Evolutionary conservation across 495 filamentous ascomycete genomes (phyloP).

Genomic region (Trichoderma reesei): DNA sequence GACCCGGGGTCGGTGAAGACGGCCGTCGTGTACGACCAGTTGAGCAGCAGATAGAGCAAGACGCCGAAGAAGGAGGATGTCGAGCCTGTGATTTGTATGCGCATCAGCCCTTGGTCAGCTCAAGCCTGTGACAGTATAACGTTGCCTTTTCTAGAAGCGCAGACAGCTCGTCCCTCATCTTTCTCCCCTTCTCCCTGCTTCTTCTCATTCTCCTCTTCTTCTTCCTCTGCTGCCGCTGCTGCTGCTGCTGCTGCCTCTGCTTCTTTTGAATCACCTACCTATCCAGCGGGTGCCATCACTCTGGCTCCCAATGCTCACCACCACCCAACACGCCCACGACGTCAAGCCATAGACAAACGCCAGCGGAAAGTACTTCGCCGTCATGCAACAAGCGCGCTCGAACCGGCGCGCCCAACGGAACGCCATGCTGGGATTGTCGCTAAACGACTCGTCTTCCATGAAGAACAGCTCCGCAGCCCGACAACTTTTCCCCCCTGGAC

Average conservation of each 20-base stretch:
- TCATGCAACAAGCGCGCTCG: constrained; percentile 76
- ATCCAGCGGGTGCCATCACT: constrained; percentile 51
- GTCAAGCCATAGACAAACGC: constrained; percentile 81
- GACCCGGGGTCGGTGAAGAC: constrained; percentile 86
- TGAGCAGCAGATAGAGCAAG: constrained; percentile 65
- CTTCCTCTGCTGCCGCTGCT: neutral
- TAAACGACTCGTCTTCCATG: constrained; percentile 5
- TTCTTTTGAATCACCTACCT: constrained; percentile 40
- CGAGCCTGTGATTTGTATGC: constrained; percentile 24
- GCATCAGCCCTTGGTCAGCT: neutral
- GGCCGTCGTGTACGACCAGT: constrained; percentile 79
- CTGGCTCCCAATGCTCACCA: constrained; percentile 61
- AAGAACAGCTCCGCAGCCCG: neutral
- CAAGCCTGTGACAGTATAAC: too few relatives aligned
- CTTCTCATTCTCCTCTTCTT: constrained; percentile 9
- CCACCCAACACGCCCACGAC: constrained; percentile 84
- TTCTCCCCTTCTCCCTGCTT: too few relatives aligned
- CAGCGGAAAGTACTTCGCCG: constrained; percentile 77
- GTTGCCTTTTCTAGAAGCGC: too few relatives aligned
- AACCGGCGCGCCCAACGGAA: constrained; percentile 60
- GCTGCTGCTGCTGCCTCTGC: neutral
- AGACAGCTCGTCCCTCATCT: too few relatives aligned
- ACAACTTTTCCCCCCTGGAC: neutral
- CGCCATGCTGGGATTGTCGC: constrained; percentile 20
- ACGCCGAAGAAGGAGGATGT: constrained; percentile 49